A percentile compares a stretch with the other conserved stretches of the same genome.
These are phyloP conservation scores for Stephania cephalantha DNA, from an alignment of 164 flowering plant species.

Conservation along the genomic window DNA sequence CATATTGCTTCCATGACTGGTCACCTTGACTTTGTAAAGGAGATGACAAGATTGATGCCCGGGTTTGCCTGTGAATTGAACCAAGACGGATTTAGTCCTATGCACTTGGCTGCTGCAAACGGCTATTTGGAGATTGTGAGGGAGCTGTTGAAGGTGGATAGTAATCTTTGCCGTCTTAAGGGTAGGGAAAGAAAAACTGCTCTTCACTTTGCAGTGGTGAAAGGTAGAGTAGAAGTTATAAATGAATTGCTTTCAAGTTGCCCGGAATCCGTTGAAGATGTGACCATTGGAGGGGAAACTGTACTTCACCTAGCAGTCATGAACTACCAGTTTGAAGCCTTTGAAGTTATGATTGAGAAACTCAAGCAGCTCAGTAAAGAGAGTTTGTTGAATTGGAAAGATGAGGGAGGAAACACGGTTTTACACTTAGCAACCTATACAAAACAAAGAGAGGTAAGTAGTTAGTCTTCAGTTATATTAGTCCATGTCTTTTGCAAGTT, in stretches of 20 bases:
- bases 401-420: conserved; percentile 31
- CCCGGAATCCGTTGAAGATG: conserved; percentile 20
- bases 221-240: conserved; percentile 26
- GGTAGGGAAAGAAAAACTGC: conserved; percentile 24
- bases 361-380: conserved; percentile 9
- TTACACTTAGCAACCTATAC: conserved; percentile 32
- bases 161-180: conserved; percentile 17
- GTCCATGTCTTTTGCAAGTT: neutral
- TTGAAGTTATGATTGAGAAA: conserved; percentile 20
- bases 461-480: neutral
- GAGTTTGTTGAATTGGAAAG: conserved; percentile 22
- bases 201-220: conserved; percentile 33
- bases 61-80: conserved; percentile 26
- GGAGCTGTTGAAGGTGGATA: conserved; percentile 11
- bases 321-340: conserved; percentile 23
- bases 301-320: conserved; percentile 41
- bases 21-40: conserved; percentile 25
- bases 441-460: conserved; percentile 28
- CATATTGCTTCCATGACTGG: conserved; percentile 31
- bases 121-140: conserved; percentile 8
- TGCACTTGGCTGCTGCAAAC: conserved; percentile 26
- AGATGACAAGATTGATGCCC: conserved; percentile 24
- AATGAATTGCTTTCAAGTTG: conserved; percentile 19
- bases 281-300: conserved; percentile 24
- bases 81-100: conserved; percentile 31